Conservation (phyloP, 345 rosid genomes). For the Citrus mangshanensis region DNA sequence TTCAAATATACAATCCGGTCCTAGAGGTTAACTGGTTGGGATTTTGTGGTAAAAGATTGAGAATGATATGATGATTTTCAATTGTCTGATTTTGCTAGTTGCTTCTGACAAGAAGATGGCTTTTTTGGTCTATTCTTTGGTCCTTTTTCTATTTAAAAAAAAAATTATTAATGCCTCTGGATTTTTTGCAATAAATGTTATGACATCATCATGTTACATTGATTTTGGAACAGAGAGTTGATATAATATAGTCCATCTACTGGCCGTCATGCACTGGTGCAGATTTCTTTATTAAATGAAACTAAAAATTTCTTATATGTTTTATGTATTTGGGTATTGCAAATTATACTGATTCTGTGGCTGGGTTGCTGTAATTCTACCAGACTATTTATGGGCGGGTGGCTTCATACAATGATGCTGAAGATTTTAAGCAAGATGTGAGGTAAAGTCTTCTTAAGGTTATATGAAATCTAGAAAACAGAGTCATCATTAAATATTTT, state of each 20-base stretch:
- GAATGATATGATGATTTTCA: not conserved
- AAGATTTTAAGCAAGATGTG: conserved; percentile 70
- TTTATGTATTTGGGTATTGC: not conserved
- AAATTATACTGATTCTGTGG: conserved; percentile 3
- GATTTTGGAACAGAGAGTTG: not conserved
- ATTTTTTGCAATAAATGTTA: not conserved
- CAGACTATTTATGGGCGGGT: conserved; percentile 71
- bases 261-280: not conserved
- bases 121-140: not conserved
- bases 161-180: not conserved
- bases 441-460: conserved; percentile 46
- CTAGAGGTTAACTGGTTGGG: not conserved
- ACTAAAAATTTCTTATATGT: not conserved
- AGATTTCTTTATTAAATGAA: not conserved
- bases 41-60: not conserved
- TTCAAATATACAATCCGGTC: not conserved
- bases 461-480: not conserved
- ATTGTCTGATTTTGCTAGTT: not conserved
- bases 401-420: conserved; percentile 56
- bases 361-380: conserved; percentile 9
- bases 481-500: not conserved
- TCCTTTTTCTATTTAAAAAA: not conserved
- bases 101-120: not conserved
- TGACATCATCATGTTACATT: not conserved
- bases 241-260: not conserved